Evolutionary conservation across 2,329 filamentous ascomycete species (phyloP), one percentile per base, ranked within the genome.

Genomic region (Paraphoma sp.): DNA sequence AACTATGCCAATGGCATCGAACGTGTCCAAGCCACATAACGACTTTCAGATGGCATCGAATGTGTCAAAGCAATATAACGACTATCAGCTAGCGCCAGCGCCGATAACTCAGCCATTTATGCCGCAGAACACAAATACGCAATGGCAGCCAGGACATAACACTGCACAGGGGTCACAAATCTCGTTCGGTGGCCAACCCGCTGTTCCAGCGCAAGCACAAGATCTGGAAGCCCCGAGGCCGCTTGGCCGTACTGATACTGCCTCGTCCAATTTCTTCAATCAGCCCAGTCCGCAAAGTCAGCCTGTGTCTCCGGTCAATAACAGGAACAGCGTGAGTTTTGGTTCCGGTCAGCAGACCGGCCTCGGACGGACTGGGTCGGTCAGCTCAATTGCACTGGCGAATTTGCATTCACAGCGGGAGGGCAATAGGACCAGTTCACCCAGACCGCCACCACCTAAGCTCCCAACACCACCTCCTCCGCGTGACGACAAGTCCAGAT

Each of bases 321-420:
- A 67, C 42, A 64, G 69, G 3, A 62, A 71, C 8, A 72, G 66
- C 40, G 63, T 71, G 46, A 69, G 62, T 43, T 70, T 69, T 31
- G 50, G 48, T 18, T 60, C 66, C 18, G 63, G 53, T 1, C 62
- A 68, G 2, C 50, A 62, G 11, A 30, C 45, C 12, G 55, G 59
- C 10, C 51, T 62, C 33, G 67, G 64, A n/a, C 66, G 72, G 28
- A 68, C 67, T 11, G 65, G 64, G 7, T 75, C 72, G 3, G 63
- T 75, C 9, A 70, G 70, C 48, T 75, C 74, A 11, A 70, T 74
- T 23, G 71, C 71, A 16, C 51, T 73, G n/a, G 70, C 63, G 8
- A 69, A 68, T 17, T 48, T 68, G 12, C 66, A 71, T 49, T 62
- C 70, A 36, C 60, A 74, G 42, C 62, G 70, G 18, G 55, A 63